These are phyloP conservation scores for Marchantia polymorpha DNA, from an alignment of 225 moss, liverwort and hornwort genomes.

Conservation along the genomic window DNA sequence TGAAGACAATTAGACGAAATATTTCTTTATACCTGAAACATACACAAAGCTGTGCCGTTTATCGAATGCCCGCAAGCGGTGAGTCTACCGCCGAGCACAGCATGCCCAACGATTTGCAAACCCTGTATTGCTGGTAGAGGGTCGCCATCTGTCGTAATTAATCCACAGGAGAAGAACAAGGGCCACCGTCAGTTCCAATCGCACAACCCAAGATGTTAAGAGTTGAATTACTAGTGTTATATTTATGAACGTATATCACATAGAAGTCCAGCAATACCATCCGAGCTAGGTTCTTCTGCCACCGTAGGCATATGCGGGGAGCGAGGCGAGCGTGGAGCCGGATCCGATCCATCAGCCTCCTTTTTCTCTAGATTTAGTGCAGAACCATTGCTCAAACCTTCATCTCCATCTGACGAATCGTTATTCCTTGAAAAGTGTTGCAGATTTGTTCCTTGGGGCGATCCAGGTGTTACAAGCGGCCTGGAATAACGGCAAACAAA, in stretches of 20 bases:
- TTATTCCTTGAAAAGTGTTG: constrained; percentile 28
- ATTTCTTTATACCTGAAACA: constrained; percentile 69
- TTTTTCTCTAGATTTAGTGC: constrained; percentile 17
- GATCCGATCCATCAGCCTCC: constrained; percentile 56
- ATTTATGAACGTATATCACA: background rate
- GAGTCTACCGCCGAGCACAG: constrained; percentile 73
- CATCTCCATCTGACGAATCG: constrained; percentile 36
- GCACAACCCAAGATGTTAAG: background rate
- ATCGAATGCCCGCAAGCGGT: constrained; percentile 97
- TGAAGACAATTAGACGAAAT: too few relatives aligned
- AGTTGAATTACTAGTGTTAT: background rate
- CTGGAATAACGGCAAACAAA: constrained; percentile 17
- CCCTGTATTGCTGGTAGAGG: constrained; percentile 90
- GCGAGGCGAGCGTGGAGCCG: constrained; percentile 51
- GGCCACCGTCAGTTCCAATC: background rate
- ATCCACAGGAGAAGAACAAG: background rate
- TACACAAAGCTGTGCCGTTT: constrained; percentile 93
- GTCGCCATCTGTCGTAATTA: constrained; percentile 63
- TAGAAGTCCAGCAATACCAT: constrained; percentile 43
- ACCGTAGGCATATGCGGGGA: constrained; percentile 78
- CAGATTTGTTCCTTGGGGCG: constrained; percentile 34
- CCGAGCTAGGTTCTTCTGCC: constrained; percentile 82
- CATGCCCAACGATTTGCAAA: constrained; percentile 88
- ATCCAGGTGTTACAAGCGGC: constrained; percentile 18
- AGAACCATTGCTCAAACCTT: constrained; percentile 32